Evolutionary conservation across 441 rosid genomes (phyloP).

Genomic region (Jatropha multifida): DNA sequence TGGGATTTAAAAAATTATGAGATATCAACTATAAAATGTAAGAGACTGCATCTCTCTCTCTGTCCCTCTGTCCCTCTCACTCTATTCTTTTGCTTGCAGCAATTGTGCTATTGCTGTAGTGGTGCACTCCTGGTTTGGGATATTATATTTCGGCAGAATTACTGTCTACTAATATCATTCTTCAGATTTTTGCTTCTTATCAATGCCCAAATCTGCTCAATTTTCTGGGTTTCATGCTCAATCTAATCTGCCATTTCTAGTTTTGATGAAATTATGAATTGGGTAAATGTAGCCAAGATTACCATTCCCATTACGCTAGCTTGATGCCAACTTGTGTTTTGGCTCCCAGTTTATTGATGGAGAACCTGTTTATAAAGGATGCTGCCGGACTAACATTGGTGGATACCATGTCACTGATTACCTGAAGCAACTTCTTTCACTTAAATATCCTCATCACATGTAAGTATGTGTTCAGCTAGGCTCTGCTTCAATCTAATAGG

Average conservation of each 20-base stretch:
- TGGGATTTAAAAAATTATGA: neutral
- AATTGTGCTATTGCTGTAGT: neutral
- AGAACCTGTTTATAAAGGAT: slow-evolving; percentile 76
- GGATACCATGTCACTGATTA: slow-evolving; percentile 88
- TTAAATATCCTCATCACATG: slow-evolving; percentile 88
- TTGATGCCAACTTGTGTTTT: slow-evolving; percentile 18
- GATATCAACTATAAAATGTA: neutral
- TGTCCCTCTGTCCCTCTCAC: neutral
- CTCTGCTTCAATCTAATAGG: slow-evolving; percentile 10
- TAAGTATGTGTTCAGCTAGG: slow-evolving; percentile 35
- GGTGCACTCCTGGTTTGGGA: neutral
- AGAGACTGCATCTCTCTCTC: neutral
- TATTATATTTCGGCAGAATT: neutral
- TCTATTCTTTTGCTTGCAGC: neutral
- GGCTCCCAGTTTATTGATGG: slow-evolving; percentile 75
- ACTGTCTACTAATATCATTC: neutral
- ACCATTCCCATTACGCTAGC: neutral
- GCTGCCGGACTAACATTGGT: slow-evolving; percentile 82
- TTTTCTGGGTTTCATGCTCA: neutral
- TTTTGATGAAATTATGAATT: slow-evolving; percentile 4
- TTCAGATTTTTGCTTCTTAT: neutral
- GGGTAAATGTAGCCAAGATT: neutral
- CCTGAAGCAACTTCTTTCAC: slow-evolving; percentile 90
- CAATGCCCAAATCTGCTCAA: neutral
- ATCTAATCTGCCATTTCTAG: neutral